phyloP scores from a whole-genome alignment of 208 protist genomes.

The Trypanosoma caninum region DNA sequence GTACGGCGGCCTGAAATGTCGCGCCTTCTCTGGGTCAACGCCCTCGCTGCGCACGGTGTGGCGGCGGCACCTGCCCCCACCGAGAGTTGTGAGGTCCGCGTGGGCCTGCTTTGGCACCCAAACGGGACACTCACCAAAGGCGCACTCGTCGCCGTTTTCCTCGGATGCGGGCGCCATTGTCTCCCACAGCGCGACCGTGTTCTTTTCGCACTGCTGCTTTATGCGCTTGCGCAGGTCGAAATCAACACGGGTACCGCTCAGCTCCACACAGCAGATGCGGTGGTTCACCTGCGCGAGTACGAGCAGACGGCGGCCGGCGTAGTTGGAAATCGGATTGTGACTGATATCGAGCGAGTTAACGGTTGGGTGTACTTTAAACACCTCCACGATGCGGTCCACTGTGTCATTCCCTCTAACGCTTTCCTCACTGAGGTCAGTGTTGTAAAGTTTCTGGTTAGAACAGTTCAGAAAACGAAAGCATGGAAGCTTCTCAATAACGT shows the following conservation, averaged over 20 bases:
- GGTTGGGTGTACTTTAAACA: slow-evolving; percentile 76
- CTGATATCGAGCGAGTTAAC: slow-evolving; percentile 79
- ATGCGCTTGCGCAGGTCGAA: slow-evolving; percentile 83
- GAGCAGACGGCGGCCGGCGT: slow-evolving; percentile 85
- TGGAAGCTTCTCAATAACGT: slow-evolving; percentile 70
- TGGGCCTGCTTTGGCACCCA: slow-evolving; percentile 62
- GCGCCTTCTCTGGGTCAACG: slow-evolving; percentile 81
- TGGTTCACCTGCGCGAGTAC: slow-evolving; percentile 72
- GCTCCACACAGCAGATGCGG: slow-evolving; percentile 73
- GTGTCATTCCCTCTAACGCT: slow-evolving; percentile 85
- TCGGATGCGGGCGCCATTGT: slow-evolving; percentile 22
- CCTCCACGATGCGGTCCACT: slow-evolving; percentile 82
- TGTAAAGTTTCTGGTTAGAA: slow-evolving; percentile 88
- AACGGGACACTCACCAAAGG: slow-evolving; percentile 63
- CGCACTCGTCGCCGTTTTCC: slow-evolving; percentile 30
- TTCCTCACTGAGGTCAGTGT: slow-evolving; percentile 86
- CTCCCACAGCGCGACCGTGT: slow-evolving; percentile 74
- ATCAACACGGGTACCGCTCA: slow-evolving; percentile 82
- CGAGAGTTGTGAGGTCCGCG: slow-evolving; percentile 72
- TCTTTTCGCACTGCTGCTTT: slow-evolving; percentile 80
- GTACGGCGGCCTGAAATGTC: slow-evolving; percentile 72
- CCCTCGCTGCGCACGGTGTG: slow-evolving; percentile 77
- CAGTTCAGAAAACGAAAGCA: slow-evolving; percentile 80
- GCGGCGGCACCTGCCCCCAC: slow-evolving; percentile 62
- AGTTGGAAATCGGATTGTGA: slow-evolving; percentile 88